Conservation (phyloP, 2,329 filamentous ascomycete genomes). For the Fusarium agapanthi region DNA sequence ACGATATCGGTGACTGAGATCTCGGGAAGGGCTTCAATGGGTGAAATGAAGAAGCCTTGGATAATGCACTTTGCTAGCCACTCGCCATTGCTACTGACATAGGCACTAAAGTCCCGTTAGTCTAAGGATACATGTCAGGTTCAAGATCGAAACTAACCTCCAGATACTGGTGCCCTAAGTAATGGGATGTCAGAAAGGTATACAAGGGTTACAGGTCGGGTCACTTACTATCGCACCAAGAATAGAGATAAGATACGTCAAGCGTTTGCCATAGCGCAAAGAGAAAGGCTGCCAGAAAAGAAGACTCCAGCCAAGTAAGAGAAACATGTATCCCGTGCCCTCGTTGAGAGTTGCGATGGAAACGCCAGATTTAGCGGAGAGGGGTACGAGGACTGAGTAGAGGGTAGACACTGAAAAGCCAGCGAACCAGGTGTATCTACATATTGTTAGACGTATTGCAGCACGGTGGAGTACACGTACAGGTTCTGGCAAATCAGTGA, state of each 20-base stretch:
- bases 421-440: conserved; percentile 49
- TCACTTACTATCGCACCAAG: conserved; percentile 40
- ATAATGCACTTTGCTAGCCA: conserved; percentile 56
- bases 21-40: conserved; percentile 57
- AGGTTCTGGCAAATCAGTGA: conserved; percentile 42
- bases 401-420: conserved; percentile 52
- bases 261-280: conserved; percentile 54
- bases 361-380: conserved; percentile 44
- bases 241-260: conserved; percentile 51
- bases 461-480: conserved; percentile 5
- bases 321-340: conserved; percentile 53
- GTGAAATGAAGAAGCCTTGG: conserved; percentile 53
- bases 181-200: neutral
- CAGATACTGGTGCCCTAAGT: conserved; percentile 34
- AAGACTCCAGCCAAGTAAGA: conserved; percentile 56
- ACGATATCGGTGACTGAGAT: conserved; percentile 55
- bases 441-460: neutral
- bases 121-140: accelerated
- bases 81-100: conserved; percentile 48
- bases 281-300: conserved; percentile 59
- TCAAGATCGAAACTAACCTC: conserved; percentile 4
- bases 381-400: conserved; percentile 50
- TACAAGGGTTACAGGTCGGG: accelerated
- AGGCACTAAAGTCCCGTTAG: conserved; percentile 33
- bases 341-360: conserved; percentile 48